phyloP scores from a whole-genome alignment of 108 stramenopile species.

The Epithemia pelagica region DNA sequence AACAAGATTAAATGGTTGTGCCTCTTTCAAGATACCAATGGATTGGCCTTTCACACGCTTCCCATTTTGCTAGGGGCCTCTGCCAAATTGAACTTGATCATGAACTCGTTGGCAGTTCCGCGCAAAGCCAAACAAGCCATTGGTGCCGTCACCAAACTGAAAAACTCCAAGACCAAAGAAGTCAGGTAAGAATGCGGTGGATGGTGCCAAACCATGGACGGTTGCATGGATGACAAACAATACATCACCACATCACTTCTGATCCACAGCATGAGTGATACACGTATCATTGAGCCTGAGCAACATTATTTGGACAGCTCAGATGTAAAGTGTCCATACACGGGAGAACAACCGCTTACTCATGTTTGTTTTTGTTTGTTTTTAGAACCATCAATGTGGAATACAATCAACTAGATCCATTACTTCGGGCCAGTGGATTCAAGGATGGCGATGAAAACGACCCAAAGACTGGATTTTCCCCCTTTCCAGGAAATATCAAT shows the following conservation, averaged over 20 bases:
- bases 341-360: too few species aligned
- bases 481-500: slow-evolving; percentile 97
- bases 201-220: neutral
- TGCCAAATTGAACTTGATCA: slow-evolving; percentile 66
- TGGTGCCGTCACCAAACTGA: slow-evolving; percentile 93
- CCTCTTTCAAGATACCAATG: slow-evolving; percentile 99
- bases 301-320: too few species aligned
- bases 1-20: slow-evolving; percentile 84
- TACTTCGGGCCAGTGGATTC: slow-evolving; percentile 77
- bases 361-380: slow-evolving; percentile 4
- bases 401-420: slow-evolving; percentile 95
- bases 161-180: slow-evolving; percentile 34
- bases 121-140: slow-evolving; percentile 96
- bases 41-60: slow-evolving; percentile 89
- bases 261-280: slow-evolving; percentile 5
- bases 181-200: slow-evolving; percentile 1
- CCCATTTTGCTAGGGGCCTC: slow-evolving; percentile 92
- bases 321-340: too few species aligned
- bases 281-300: neutral
- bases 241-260: slow-evolving; percentile 40
- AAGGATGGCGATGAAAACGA: slow-evolving; percentile 91
- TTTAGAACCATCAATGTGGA: slow-evolving; percentile 92
- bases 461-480: slow-evolving; percentile 79
- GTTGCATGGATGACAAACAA: slow-evolving; percentile 12
- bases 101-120: slow-evolving; percentile 96